phyloP scores from a whole-genome alignment of 306 rosid species.

The Sophora flavescens region DNA sequence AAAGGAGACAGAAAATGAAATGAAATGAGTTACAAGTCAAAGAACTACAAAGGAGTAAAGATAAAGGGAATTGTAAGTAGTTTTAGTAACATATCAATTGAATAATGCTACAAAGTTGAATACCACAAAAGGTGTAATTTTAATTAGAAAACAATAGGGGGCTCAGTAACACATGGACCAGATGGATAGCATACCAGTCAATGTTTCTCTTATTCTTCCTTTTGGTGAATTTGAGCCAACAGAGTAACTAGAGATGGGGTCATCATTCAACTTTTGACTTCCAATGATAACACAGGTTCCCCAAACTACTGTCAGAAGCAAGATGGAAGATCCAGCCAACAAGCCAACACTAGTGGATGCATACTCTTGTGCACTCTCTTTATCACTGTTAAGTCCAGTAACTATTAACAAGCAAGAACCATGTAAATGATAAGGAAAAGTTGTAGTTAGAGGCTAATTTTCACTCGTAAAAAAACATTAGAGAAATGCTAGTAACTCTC shows the following conservation, averaged over 20 bases:
- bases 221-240: background rate
- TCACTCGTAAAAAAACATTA: background rate
- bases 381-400: slow-evolving; percentile 36
- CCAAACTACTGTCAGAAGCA: slow-evolving; percentile 47
- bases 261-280: slow-evolving; percentile 14
- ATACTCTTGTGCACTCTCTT: slow-evolving; percentile 45
- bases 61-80: background rate
- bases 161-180: background rate
- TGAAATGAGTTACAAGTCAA: background rate
- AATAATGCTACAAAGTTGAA: background rate
- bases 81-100: background rate
- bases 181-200: slow-evolving; percentile 29
- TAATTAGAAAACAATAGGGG: background rate
- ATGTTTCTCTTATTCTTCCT: background rate
- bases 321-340: slow-evolving; percentile 46
- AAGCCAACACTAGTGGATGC: slow-evolving; percentile 45
- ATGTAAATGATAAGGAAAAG: background rate
- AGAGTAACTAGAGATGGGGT: background rate
- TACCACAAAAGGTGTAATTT: background rate
- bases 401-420: slow-evolving; percentile 8
- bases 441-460: background rate
- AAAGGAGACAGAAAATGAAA: background rate
- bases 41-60: background rate
- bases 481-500: background rate
- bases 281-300: slow-evolving; percentile 49